Evolutionary conservation across 495 filamentous ascomycete species (phyloP).

Genomic region (Podospora comata): DNA sequence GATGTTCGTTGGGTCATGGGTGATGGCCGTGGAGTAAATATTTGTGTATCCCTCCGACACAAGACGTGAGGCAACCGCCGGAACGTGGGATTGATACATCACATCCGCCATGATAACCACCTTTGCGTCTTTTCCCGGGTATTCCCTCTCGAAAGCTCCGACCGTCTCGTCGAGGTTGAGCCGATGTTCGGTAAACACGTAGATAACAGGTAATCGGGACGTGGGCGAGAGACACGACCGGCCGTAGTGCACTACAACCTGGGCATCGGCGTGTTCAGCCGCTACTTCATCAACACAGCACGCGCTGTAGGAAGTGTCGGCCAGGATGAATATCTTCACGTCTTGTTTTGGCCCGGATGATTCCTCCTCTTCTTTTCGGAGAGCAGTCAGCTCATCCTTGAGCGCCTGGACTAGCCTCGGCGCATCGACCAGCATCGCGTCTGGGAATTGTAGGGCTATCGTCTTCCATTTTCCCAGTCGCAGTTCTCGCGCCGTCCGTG

Average conservation of each 20-base stretch:
- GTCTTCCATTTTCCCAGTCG: constrained; percentile 63
- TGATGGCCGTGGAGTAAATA: constrained; percentile 64
- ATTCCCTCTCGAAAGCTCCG: constrained; percentile 64
- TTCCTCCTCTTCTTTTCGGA: constrained; percentile 3
- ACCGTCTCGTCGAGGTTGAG: constrained; percentile 58
- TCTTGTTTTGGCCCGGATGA: constrained; percentile 17
- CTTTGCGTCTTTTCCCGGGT: constrained; percentile 58
- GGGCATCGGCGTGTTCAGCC: constrained; percentile 86
- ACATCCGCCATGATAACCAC: constrained; percentile 87
- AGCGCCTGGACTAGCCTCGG: constrained; percentile 74
- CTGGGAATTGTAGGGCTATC: constrained; percentile 91
- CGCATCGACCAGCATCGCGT: constrained; percentile 83
- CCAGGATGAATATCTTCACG: constrained; percentile 74
- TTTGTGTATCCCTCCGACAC: constrained; percentile 61
- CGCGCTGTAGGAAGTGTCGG: constrained; percentile 92
- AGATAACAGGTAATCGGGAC: constrained; percentile 81
- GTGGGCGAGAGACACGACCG: constrained; percentile 89
- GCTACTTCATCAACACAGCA: constrained; percentile 98
- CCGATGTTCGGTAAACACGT: constrained; percentile 76
- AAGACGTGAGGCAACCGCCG: constrained; percentile 49
- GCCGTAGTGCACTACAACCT: constrained; percentile 93
- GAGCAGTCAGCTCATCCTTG: constrained; percentile 49
- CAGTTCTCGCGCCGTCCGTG: constrained; percentile 75
- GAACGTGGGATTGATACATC: constrained; percentile 72
- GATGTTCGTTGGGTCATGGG: constrained; percentile 72